Evolutionary conservation across 345 rosid genomes (phyloP).

Genomic region (Brassica rapa): DNA sequence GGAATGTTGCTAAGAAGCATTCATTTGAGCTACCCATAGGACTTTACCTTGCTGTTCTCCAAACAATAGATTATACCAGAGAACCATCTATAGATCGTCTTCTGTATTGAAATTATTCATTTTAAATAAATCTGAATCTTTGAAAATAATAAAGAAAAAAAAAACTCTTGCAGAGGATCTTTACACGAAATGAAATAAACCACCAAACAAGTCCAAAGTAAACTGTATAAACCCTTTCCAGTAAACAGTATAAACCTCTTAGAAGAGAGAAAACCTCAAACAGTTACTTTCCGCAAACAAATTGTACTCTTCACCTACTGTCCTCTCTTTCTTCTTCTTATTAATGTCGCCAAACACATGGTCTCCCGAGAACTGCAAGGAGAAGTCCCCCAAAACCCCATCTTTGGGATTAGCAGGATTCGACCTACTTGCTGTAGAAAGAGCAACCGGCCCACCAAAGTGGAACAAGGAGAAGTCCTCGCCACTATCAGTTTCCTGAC

Average conservation of each 20-base stretch:
- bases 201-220: slow-evolving; percentile 10
- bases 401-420: slow-evolving; percentile 40
- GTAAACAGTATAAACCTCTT: slow-evolving; percentile 30
- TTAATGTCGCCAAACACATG: slow-evolving; percentile 46
- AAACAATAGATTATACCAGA: slow-evolving; percentile 14
- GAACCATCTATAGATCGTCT: background rate
- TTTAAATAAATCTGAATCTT: slow-evolving; percentile 23
- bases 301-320: slow-evolving; percentile 72
- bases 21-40: slow-evolving; percentile 56
- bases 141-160: slow-evolving; percentile 5
- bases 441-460: slow-evolving; percentile 81
- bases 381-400: slow-evolving; percentile 46
- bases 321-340: slow-evolving; percentile 46
- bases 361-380: slow-evolving; percentile 55
- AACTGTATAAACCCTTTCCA: slow-evolving; percentile 25
- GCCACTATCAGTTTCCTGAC: slow-evolving; percentile 40
- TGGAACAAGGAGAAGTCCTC: slow-evolving; percentile 83
- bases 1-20: slow-evolving; percentile 52
- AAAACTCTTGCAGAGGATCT: slow-evolving; percentile 26
- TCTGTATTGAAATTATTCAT: slow-evolving; percentile 13
- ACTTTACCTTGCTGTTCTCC: slow-evolving; percentile 63
- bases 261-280: slow-evolving; percentile 67
- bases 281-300: slow-evolving; percentile 81
- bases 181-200: slow-evolving; percentile 27
- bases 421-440: slow-evolving; percentile 51